Evolutionary conservation across 768 basidiomycete genomes (phyloP), one percentile per base, ranked within the genome.

Genomic region (Suillus sp.): DNA sequence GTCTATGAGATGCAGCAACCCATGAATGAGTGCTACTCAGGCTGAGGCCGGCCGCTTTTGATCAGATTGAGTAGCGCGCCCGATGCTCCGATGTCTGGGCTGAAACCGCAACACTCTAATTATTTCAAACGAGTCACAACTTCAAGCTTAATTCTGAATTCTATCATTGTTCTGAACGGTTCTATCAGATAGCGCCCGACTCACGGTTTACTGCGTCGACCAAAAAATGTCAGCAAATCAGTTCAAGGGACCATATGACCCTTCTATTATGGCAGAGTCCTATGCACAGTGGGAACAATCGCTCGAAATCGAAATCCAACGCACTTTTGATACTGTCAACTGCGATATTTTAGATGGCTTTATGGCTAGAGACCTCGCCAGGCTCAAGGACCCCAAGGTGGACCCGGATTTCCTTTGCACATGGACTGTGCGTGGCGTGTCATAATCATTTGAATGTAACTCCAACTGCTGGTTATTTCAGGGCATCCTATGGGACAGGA

Each of bases 191-290:
- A 51, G 11, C 30, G 20, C 51, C 20, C 9, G 30, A 71, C 72
- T n/a, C 69, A 74, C 60, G 66, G 77, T 38, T 77, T 77, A 27
- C 10, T 7, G 10, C 37, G 27, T 10, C 37, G 5, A 57, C 37
- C 55, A 27, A 27, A 10, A 38, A 38, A 57, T 57, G 55, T 57
- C 55, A 25, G 37, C 10, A 27, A 38, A 38, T 25, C 55, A 57
- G 10, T 18, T 27, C 37, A 57, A 57, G 16, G 25, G 35, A 22
- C 54, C 54, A 9, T 27, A 57, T 27, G 55, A 57, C 37, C 55
- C 55, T 27, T 38, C 55, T 38, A 57, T 40, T 16, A 57, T 57
- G 55, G 37, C 55, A 6, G 55, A 57, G 18, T 57, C 55, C 25
- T 57, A 57, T 57, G 55, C 55, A 10, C 55, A 57, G 10, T 57